Evolutionary conservation across 1,284 basidiomycete genomes (phyloP).

Genomic region (Cerrena zonata): DNA sequence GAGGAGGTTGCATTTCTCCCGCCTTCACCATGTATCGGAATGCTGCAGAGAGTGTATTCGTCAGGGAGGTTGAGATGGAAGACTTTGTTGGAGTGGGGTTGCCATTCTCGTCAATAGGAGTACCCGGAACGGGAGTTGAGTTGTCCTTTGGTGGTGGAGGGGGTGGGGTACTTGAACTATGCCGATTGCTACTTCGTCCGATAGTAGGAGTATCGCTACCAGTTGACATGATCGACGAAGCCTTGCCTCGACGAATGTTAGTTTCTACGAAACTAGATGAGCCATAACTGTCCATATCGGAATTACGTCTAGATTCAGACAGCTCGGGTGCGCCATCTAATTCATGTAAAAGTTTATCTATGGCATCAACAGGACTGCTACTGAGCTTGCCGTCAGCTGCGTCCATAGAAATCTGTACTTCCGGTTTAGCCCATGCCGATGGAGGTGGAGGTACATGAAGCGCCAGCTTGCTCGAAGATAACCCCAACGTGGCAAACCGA

Average conservation of each 20-base stretch:
- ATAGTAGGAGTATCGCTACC: slow-evolving; percentile 36
- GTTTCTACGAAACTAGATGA: slow-evolving; percentile 33
- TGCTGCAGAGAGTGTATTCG: slow-evolving; percentile 49
- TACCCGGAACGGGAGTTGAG: slow-evolving; percentile 3
- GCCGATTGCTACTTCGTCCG: slow-evolving; percentile 20
- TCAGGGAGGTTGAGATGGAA: slow-evolving; percentile 42
- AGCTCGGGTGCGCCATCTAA: slow-evolving; percentile 32
- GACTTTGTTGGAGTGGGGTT: slow-evolving; percentile 9
- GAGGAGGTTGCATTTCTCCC: slow-evolving; percentile 28
- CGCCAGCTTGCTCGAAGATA: slow-evolving; percentile 10
- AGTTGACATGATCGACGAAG: slow-evolving; percentile 33
- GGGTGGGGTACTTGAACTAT: slow-evolving; percentile 11
- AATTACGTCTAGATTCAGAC: slow-evolving; percentile 11
- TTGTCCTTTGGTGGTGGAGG: slow-evolving; percentile 29
- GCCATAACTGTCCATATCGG: slow-evolving; percentile 20
- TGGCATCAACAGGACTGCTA: slow-evolving; percentile 30
- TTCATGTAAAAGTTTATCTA: slow-evolving; percentile 47
- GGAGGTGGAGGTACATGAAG: slow-evolving; percentile 28
- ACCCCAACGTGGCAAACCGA: slow-evolving; percentile 13
- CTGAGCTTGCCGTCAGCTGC: slow-evolving; percentile 47
- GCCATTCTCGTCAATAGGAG: slow-evolving; percentile 9
- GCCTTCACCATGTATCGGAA: slow-evolving; percentile 51
- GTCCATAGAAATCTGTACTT: slow-evolving; percentile 48
- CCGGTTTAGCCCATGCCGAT: slow-evolving; percentile 53
- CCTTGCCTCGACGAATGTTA: slow-evolving; percentile 34